Percentiles rank a stretch among this genome's conserved stretches.
These are phyloP conservation scores for Tuber brumale DNA, from an alignment of 495 filamentous ascomycete genomes.

Conservation along the genomic window DNA sequence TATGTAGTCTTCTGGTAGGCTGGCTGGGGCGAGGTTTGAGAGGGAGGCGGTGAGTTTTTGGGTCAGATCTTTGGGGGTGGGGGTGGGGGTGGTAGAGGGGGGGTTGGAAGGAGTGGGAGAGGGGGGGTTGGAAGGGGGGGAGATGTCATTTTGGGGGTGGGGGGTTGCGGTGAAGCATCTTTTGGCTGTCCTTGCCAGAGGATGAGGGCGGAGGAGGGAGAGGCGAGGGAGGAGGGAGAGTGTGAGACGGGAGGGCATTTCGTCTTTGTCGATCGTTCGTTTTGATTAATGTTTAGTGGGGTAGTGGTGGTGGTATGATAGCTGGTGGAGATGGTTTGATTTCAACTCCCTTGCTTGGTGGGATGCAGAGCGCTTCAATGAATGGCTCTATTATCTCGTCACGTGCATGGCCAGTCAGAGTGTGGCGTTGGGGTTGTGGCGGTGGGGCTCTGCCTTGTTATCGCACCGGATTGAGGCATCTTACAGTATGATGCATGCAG, in stretches of 20 bases:
- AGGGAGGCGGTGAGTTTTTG: background rate
- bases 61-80: background rate
- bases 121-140: background rate
- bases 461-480: too few species aligned
- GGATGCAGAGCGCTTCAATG: too few species aligned
- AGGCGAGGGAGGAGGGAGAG: background rate
- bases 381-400: background rate
- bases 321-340: background rate
- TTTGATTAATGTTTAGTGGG: background rate
- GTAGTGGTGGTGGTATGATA: background rate
- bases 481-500: too few species aligned
- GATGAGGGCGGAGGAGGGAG: background rate
- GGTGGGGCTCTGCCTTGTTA: too few species aligned
- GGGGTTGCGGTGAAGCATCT: background rate
- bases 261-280: background rate
- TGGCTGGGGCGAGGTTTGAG: background rate
- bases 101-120: background rate
- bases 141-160: background rate
- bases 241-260: background rate
- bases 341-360: background rate
- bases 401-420: background rate
- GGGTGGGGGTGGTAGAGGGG: background rate
- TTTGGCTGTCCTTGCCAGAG: background rate
- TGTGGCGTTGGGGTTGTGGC: background rate
- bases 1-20: background rate